Percentiles rank a stretch among this genome's conserved stretches.
phyloP scores from a whole-genome alignment of 768 basidiomycete species.

The Mycena kentingensis region DNA sequence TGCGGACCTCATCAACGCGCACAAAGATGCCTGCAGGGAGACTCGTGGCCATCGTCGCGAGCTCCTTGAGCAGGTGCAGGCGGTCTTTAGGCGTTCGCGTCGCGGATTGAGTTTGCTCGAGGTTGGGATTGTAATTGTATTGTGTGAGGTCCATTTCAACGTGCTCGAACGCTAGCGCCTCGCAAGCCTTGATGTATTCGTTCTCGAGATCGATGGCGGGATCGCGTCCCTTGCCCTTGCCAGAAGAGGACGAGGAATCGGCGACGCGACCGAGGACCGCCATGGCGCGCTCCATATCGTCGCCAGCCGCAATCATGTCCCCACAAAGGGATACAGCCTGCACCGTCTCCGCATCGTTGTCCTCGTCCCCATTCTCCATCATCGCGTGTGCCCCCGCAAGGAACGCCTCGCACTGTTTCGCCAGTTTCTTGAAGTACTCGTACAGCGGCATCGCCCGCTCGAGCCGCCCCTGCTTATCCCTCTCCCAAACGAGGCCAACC shows the following conservation, averaged over 20 bases:
- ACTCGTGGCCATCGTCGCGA: slow-evolving; percentile 56
- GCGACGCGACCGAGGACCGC: slow-evolving; percentile 36
- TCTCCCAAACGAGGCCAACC: slow-evolving; percentile 39
- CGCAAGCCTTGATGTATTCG: slow-evolving; percentile 46
- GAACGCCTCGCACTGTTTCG: slow-evolving; percentile 53
- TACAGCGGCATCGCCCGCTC: slow-evolving; percentile 45
- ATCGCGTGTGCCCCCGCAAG: slow-evolving; percentile 46
- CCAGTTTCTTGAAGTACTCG: slow-evolving; percentile 55
- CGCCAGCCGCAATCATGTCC: slow-evolving; percentile 52
- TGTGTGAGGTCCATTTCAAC: slow-evolving; percentile 35
- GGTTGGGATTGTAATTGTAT: slow-evolving; percentile 38
- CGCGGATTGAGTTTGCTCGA: slow-evolving; percentile 36
- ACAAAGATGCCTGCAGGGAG: slow-evolving; percentile 61
- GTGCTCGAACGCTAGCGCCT: slow-evolving; percentile 50
- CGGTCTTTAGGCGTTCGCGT: slow-evolving; percentile 49
- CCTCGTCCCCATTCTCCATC: slow-evolving; percentile 33
- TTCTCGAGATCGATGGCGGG: slow-evolving; percentile 38
- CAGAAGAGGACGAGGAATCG: background rate
- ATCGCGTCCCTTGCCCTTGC: slow-evolving; percentile 28
- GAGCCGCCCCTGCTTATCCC: slow-evolving; percentile 28
- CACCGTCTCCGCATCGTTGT: slow-evolving; percentile 40
- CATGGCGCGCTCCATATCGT: slow-evolving; percentile 53
- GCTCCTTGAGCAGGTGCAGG: slow-evolving; percentile 56
- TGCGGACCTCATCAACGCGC: slow-evolving; percentile 57
- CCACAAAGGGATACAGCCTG: slow-evolving; percentile 50